A percentile compares a stretch with the other conserved stretches of the same genome.
Evolutionary conservation across 192 early-diverging fungal species (phyloP).

Genomic region (Backusella morwellensis): DNA sequence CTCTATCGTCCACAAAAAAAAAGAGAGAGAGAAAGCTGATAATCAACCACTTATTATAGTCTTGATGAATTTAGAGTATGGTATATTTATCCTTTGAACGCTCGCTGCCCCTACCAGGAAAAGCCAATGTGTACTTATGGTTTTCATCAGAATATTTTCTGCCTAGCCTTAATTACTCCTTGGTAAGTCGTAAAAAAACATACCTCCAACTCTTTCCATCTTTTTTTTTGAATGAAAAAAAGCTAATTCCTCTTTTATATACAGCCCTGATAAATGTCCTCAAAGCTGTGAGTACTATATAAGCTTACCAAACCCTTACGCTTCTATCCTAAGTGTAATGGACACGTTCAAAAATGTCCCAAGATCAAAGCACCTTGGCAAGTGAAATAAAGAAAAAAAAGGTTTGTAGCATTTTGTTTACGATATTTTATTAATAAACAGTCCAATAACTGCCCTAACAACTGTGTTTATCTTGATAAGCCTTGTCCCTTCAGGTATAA

Average conservation of each 20-base stretch:
- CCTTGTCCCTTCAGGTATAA: not conserved
- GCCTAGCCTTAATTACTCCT: not conserved
- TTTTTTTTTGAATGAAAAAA: not conserved
- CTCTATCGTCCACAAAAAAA: not conserved
- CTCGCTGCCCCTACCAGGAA: not conserved
- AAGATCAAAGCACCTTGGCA: not conserved
- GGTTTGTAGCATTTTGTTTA: not conserved
- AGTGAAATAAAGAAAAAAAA: not conserved
- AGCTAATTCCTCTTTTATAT: not conserved
- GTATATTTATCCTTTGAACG: not conserved
- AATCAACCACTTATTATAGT: not conserved
- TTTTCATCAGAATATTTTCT: not conserved
- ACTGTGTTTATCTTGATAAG: not conserved
- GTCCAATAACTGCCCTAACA: not conserved
- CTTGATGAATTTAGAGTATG: not conserved
- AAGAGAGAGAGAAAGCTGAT: not conserved
- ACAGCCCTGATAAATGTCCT: not conserved
- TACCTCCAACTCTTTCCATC: not conserved
- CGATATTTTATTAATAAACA: not conserved
- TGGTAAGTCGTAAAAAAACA: not conserved
- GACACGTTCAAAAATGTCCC: not conserved
- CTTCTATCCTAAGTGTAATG: not conserved
- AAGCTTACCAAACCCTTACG: not conserved
- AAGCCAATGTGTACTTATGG: not conserved
- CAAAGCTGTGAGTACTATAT: not conserved